Evolutionary conservation across 257 asterid species (phyloP).

Genomic region (Perilla frutescens): DNA sequence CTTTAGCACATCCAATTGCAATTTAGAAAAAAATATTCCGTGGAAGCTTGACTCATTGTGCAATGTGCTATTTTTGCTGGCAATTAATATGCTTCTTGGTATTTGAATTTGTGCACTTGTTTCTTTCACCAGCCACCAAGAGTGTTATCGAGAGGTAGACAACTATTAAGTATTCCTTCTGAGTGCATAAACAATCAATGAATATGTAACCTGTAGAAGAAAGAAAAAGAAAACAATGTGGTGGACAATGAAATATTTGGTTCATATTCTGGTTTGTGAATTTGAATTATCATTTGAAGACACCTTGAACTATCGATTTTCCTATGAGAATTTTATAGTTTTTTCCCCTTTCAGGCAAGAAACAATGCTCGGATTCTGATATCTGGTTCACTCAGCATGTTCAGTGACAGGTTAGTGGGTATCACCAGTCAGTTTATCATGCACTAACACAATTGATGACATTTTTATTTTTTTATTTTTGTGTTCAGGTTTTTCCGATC

Average conservation of each 20-base stretch:
- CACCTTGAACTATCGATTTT: background rate
- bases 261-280: constrained; percentile 7
- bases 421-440: constrained; percentile 11
- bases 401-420: constrained; percentile 62
- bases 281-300: constrained; percentile 10
- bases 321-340: constrained; percentile 19
- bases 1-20: constrained; percentile 14
- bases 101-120: constrained; percentile 22
- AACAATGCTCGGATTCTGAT: constrained; percentile 73
- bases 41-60: constrained; percentile 15
- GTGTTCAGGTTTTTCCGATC: constrained; percentile 53
- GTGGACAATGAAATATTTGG: constrained; percentile 3
- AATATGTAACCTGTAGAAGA: background rate
- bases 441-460: constrained; percentile 23
- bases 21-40: background rate
- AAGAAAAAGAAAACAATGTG: background rate
- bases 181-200: background rate
- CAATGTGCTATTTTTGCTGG: background rate
- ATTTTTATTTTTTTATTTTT: constrained; percentile 13
- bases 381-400: constrained; percentile 68
- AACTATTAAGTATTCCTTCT: constrained; percentile 16
- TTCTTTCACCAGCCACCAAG: constrained; percentile 27
- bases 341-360: constrained; percentile 54
- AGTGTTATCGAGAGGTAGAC: background rate
- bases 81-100: background rate